Base-by-base conservation (phyloP, 768 basidiomycete species). In the Butyriboletus loyo region DNA sequence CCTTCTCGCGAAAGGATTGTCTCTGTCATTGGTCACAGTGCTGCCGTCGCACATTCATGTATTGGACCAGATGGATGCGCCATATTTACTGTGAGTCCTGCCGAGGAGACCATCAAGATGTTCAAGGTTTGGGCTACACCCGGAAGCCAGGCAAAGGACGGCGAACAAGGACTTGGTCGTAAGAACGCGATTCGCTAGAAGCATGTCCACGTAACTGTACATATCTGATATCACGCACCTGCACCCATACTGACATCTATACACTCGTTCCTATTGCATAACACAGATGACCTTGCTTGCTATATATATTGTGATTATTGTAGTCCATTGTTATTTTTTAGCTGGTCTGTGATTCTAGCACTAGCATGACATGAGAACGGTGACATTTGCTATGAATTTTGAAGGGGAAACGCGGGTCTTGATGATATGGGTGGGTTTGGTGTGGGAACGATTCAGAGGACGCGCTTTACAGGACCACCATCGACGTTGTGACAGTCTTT, bases 81-180 rank as follows among this genome's bases (percentile, higher is more conserved):
- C 58, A 61, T 86, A 49, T 86, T 86, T 59, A 85, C 85, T 30
- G 77, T 84, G 8, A 85, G 81, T 51, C 81, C 83, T 2, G 69
- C 66, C 25, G 85, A 86, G 56, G 83, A 86, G 65, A 79, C 82
- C 42, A 84, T 87, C 70, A 86, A 85, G 70, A 82, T 85, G 78
- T 87, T 84, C 79, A 81, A 83, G 55, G 82, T 86, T 30, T 87
- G 85, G 85, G 66, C 68, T 45, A 37, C 56, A 2, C 59, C 68
- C 0, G 60, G 41, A 39, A 55, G n/a, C 17, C 56, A 59, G 41
- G 25, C 37, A 31, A 71, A 51, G 30, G 46, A 55, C 7, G 59
- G 57, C 2, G 57, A 55, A 41, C 47, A 55, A 45, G 67, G 65
- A 49, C 49, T 71, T 19, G 38, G 34, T 48, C 50, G 55, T 25